Conservation (phyloP, 768 basidiomycete genomes). For the Tephrocybe sp. region DNA sequence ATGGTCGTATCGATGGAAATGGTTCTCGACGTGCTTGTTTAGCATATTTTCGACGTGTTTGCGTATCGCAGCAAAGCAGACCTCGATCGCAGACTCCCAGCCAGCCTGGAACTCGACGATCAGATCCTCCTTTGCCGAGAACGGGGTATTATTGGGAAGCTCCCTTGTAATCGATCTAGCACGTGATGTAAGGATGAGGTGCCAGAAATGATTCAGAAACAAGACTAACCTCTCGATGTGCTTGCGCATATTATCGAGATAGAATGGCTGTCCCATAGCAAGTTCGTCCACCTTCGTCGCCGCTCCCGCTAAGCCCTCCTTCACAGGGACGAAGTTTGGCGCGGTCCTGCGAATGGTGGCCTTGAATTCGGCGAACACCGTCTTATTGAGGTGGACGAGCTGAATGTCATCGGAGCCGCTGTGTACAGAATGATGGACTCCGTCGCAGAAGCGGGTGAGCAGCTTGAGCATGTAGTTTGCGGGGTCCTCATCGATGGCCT, state of each 20-base stretch:
- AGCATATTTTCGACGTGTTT: constrained; percentile 27
- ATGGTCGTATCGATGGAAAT: constrained; percentile 40
- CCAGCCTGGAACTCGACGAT: constrained; percentile 30
- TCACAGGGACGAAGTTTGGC: constrained; percentile 34
- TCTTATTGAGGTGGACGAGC: constrained; percentile 32
- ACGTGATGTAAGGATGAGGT: neutral
- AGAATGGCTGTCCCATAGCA: constrained; percentile 19
- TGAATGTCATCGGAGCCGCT: constrained; percentile 24
- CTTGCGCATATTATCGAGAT: constrained; percentile 30
- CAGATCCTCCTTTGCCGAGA: constrained; percentile 31
- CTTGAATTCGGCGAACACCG: constrained; percentile 28
- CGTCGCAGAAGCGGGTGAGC: constrained; percentile 31
- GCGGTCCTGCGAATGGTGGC: constrained; percentile 29
- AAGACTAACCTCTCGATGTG: constrained; percentile 31
- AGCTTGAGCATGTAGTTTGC: constrained; percentile 35
- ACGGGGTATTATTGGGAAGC: constrained; percentile 38
- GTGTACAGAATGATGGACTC: constrained; percentile 26
- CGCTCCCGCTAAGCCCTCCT: neutral
- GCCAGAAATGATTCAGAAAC: neutral
- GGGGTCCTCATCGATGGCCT: constrained; percentile 31
- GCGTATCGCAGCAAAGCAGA: constrained; percentile 26
- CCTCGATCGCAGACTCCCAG: constrained; percentile 26
- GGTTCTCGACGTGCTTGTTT: constrained; percentile 26
- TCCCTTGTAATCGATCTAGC: constrained; percentile 37
- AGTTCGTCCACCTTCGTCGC: constrained; percentile 13